Base-by-base conservation (phyloP, 768 basidiomycete species). In the Sporobolomyces roseus region DNA sequence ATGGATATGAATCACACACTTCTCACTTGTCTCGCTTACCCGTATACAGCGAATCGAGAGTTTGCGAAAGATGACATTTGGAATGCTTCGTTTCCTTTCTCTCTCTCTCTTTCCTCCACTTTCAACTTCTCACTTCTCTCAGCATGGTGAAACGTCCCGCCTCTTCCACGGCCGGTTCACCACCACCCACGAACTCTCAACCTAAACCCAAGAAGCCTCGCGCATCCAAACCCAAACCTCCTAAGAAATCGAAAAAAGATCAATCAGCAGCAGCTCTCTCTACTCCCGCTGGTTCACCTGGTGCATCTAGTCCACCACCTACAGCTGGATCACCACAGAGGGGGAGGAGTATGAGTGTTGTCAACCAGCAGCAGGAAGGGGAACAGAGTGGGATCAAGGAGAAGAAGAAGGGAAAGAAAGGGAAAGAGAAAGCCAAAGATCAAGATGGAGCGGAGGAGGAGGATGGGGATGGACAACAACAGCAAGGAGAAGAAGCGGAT, bases 401-500 rank as follows among this genome's bases (percentile, higher is more conserved):
- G 12, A 60, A 43, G 61, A 64, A 48, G 32, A 33, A 51, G 35
- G 61, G 52, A 30, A 51, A 16, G 41, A 58, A 58, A 58, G 56
- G 27, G 54, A 56, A 36, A 49, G 35, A 33, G 4, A 29, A 38
- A 13, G 12, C 41, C 7, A 32, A 30, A 16, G 63, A 61, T 5
- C 49, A 27, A 35, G 27, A 35, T 10, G 51, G n/a, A 12, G 36
- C 4, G 25, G 49, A 5, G n/a, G 21, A 19, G 19, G 43, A 32
- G 9, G 51, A 21, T n/a, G 33, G 27, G 7, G 30, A 5, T 41
- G 9, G 9, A 13, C 10, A 25, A 10, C 33, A 30, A 9, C 21
- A 38, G 21, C 33, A 36, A 14, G 51, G 50, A 30, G 59, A 50
- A 2, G 27, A 9, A 2, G 71, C 61, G 17, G 66, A 68, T 9